Evolutionary conservation across 129 eudicot genomes (phyloP), one percentile per base, ranked within the genome.

Genomic region (Chrysanthemum seticuspe): DNA sequence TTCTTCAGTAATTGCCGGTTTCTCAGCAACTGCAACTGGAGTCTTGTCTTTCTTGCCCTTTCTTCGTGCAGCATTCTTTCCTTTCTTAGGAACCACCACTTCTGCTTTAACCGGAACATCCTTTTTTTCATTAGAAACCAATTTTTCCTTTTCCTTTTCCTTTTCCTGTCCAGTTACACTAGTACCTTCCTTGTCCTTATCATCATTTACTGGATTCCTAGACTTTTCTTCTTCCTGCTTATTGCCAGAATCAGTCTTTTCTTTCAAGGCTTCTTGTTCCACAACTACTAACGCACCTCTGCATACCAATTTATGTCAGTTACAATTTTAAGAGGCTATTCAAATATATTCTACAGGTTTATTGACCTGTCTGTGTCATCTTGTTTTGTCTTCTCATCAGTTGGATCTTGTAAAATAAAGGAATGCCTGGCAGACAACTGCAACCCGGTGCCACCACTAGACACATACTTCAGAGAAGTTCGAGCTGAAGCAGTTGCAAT

Each of bases 391-490:
- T 74, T 74, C 62, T 86, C 85, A 47, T 79, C 88, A 36, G 78
- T 76, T 49, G 99, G 97, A 76, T 95, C 90, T 73, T 95, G 96
- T 73, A 95, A 60, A 54, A 83, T 23, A 73, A 95, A 81, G 75
- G 90, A 95, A 82, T 95, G 96, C 76, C 94, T 91, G 68, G 84
- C 83, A 63, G 99, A 91, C 67, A 95, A 88, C 53, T 83, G 91
- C 74, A 74, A 71, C n/a, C 96, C 84, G 6, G 87, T 69, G 77
- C 84, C 79, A 64, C 75, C 81, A 56, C 73, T 75, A 59, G 94
- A 82, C 25, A 86, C 74, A 10, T 86, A 81, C 75, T 91, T 88
- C 59, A 90, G 53, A 53, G 87, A 87, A 72, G 76, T 83, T 52
- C 85, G 87, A 49, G 83, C 86, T 31, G 90, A 78, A 51, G 97